Conservation (phyloP, 1,284 basidiomycete species). For the Trichosporon inkin region DNA sequence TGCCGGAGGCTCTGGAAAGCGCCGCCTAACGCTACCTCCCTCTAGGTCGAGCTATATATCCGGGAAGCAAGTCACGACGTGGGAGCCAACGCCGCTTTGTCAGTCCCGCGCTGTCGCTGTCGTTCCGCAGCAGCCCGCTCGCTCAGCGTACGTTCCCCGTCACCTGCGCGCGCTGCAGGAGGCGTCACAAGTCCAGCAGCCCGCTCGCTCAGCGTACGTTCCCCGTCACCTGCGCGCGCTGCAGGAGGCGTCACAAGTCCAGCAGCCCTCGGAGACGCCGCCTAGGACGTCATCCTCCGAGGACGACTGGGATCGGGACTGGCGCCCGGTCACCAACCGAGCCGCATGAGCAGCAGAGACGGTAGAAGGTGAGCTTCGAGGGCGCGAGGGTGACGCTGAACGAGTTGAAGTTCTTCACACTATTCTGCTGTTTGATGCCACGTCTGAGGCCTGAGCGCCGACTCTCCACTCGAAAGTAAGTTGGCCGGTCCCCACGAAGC, state of each 20-base stretch:
- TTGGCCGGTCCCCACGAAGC: no score
- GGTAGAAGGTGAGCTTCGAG: no score
- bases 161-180: neutral
- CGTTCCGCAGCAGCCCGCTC: neutral
- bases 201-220: neutral
- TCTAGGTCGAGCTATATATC: neutral
- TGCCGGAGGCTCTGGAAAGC: neutral
- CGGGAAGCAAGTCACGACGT: neutral
- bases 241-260: neutral
- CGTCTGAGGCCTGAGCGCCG: no score
- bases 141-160: neutral
- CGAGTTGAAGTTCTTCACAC: no score
- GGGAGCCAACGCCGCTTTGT: neutral
- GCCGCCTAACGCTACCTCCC: neutral
- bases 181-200: neutral
- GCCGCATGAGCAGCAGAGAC: no score
- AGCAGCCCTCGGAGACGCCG: neutral
- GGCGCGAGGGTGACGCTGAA: no score
- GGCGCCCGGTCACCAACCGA: neutral
- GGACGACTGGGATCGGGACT: neutral
- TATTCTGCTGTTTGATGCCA: no score
- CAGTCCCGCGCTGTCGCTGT: neutral
- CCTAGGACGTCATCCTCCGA: neutral
- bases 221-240: neutral
- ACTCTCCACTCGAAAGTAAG: no score